Evolutionary conservation across 805 yeast genomes (phyloP).

Genomic region (Komagataella ulmi): DNA sequence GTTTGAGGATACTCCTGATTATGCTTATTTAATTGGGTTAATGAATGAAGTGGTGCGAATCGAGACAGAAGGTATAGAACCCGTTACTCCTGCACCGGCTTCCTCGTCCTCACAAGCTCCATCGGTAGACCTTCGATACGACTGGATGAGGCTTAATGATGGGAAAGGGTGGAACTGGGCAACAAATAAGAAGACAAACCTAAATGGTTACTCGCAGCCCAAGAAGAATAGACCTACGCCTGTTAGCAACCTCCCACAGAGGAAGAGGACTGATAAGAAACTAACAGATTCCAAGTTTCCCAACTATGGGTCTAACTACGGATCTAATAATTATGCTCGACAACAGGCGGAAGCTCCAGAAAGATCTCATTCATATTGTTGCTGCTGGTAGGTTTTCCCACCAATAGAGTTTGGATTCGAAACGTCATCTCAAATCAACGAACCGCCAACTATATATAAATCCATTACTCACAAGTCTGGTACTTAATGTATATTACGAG

Average conservation of each 20-base stretch:
- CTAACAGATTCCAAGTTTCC: conserved; percentile 1
- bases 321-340: neutral
- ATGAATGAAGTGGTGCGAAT: conserved; percentile 46
- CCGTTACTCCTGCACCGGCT: neutral
- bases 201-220: conserved; percentile 61
- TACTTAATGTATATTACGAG: neutral
- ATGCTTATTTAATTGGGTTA: conserved; percentile 48
- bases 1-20: conserved; percentile 74
- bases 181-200: conserved; percentile 64
- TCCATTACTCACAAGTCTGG: neutral
- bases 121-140: conserved; percentile 47
- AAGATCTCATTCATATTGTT: neutral
- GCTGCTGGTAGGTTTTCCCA: neutral
- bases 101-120: neutral
- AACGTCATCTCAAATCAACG: neutral
- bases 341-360: neutral
- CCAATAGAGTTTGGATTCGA: neutral
- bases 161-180: conserved; percentile 76
- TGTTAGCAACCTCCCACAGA: conserved; percentile 9
- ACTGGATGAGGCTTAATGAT: conserved; percentile 70
- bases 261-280: conserved; percentile 4
- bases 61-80: neutral
- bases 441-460: neutral
- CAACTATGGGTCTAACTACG: conserved; percentile 1
- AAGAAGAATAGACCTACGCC: conserved; percentile 11